phyloP scores from a whole-genome alignment of 1,139 yeast genomes.

The Suhomyces bribrorum region DNA sequence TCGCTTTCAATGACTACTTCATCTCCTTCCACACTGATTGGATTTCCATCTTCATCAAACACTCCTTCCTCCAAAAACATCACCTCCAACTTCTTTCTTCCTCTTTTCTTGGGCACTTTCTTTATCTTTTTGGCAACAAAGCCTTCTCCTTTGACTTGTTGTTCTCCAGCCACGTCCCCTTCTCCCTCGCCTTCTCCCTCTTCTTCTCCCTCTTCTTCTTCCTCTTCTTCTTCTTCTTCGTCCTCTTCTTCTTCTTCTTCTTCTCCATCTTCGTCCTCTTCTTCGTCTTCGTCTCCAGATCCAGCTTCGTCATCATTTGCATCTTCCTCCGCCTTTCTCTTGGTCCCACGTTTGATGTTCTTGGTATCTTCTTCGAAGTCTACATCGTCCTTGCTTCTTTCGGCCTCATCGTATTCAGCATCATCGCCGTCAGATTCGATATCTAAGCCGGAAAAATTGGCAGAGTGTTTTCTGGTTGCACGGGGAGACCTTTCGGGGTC shows the following conservation, averaged over 20 bases:
- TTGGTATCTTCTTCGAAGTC: slow-evolving; percentile 16
- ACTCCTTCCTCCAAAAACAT: slow-evolving; percentile 40
- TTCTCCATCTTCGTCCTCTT: slow-evolving; percentile 27
- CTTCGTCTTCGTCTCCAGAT: slow-evolving; percentile 24
- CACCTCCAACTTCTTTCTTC: slow-evolving; percentile 47
- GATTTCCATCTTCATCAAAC: slow-evolving; percentile 53
- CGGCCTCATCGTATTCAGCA: slow-evolving; percentile 18
- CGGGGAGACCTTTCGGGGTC: slow-evolving; percentile 21
- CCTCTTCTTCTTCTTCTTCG: slow-evolving; percentile 21
- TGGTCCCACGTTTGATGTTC: slow-evolving; percentile 11
- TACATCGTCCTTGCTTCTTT: slow-evolving; percentile 15
- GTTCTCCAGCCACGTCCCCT: slow-evolving; percentile 9
- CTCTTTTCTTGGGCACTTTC: slow-evolving; percentile 41
- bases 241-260: slow-evolving; percentile 27
- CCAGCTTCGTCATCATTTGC: slow-evolving; percentile 22
- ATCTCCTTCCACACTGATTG: slow-evolving; percentile 64
- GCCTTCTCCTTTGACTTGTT: slow-evolving; percentile 3
- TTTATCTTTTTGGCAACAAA: slow-evolving; percentile 11
- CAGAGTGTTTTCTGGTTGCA: slow-evolving; percentile 20
- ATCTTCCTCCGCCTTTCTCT: slow-evolving; percentile 19
- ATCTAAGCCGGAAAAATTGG: slow-evolving; percentile 33
- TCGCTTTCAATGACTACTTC: slow-evolving; percentile 74
- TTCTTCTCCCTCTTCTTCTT: slow-evolving; percentile 21
- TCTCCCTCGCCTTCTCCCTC: slow-evolving; percentile 16
- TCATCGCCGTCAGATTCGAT: slow-evolving; percentile 19